Evolutionary conservation across 345 rosid species (phyloP), one percentile per base, ranked within the genome.

Genomic region (Cochlearia excelsa): DNA sequence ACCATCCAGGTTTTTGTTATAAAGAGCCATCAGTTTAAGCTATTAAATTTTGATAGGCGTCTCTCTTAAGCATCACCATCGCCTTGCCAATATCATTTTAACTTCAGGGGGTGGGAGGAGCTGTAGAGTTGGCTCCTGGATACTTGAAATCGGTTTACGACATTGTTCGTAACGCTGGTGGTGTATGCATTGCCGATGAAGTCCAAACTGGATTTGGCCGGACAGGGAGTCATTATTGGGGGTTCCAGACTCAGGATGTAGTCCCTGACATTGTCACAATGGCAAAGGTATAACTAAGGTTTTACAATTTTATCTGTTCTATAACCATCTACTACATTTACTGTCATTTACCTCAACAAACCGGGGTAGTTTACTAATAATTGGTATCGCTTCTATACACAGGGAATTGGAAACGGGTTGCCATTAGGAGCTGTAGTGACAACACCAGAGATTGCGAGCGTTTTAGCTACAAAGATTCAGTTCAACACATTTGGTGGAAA

Each of bases 401-500:
- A 89, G 96, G 99, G 97, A 8, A 93, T 90, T 27, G 96, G 99
- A 61, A 93, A 90, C 53, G 96, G 96, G 56, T 81, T 93, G 67
- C 99, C 99, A 31, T 72, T 93, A 59, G 97, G 95, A 59, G 97
- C 97, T 6, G 97, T 90, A 39, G 96, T 90, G 56, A 93, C 96
- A 38, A 93, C 99, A 29, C 90, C 90, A n/a, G 96, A 85, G 73
- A 93, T 93, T 51, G 99, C 99, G 0, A 87, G 65, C 59, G 92
- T 81, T n/a, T 69, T 93, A 91, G 77, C 88, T 48, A 80, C 80
- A 57, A 90, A 93, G 70, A 81, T 93, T 67, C 92, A 79, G 71
- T 93, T 90, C 59, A 85, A 93, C 73, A 90, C 96, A 40, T 93
- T 80, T 65, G 97, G 99, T n/a, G 97, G 99, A 16, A 89, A 90